Base-by-base conservation (phyloP, 139 green algal species). In the Pleodorina starrii region DNA sequence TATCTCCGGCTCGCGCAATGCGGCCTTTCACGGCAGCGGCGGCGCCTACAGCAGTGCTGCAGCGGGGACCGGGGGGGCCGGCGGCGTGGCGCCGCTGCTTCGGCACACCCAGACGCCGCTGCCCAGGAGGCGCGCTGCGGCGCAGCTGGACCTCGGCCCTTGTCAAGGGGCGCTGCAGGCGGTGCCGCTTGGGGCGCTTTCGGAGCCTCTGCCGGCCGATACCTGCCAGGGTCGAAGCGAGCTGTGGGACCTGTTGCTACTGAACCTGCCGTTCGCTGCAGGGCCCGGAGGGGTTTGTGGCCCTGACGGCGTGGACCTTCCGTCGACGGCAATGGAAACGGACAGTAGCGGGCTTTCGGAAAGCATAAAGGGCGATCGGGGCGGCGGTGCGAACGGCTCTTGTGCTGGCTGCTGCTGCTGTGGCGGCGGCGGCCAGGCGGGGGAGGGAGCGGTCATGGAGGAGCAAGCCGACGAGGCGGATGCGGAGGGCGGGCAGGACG, bases 201-300 rank as follows among this genome's bases (percentile, higher is more conserved):
- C n/a, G n/a, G 21, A 5, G n/a, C 29, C 63, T 32, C 43, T 88
- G 42, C 43, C 19, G 10, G 27, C 82, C 0, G 63, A 88, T 29
- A 42, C 44, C 5, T 88, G 82, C 44, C n/a, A 35, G 43, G 29
- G n/a, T 9, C 63, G 82, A 14, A 10, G 12, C 1, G 82, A 88
- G 25, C 43, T 88, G 2, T 77, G 63, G 82, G n/a, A 54, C 25
- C 42, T 88, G 19, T 79, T 88, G 29, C 43, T 69, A n/a, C n/a
- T 88, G 9, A 40, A 43, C 44, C 1, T 51, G 42, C 82, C 38
- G 2, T 40, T 25, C 9, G 44, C 27, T 29, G 32, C 17, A 23
- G 7, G 35, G 14, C 11, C 75, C 29, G 25, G 71, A 73, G n/a
- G n/a, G n/a, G n/a, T n/a, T n/a, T n/a, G n/a, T n/a, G n/a, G n/a